A percentile compares a stretch with the other conserved stretches of the same genome.
Evolutionary conservation across 2,329 filamentous ascomycete genomes (phyloP).

Genomic region (Fusarium caatingaense): DNA sequence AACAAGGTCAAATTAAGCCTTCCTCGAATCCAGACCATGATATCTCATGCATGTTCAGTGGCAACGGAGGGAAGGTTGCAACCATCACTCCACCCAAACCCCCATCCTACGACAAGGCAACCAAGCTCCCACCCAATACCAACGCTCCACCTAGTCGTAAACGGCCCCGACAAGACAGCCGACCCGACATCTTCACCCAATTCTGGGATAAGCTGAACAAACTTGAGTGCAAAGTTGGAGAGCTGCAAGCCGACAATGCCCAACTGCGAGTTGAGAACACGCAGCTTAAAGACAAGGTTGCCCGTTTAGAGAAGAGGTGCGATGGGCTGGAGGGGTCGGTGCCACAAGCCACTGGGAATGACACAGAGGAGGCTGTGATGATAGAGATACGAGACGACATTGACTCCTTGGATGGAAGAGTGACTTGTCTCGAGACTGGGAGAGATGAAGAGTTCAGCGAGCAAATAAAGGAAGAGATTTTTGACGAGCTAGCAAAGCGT

Average conservation of each 20-base stretch:
- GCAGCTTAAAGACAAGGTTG: constrained; percentile 1
- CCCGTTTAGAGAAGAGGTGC: neutral
- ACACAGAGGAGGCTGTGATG: constrained; percentile 2
- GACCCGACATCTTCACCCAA: neutral
- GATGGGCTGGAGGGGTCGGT: neutral
- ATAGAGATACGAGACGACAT: constrained; percentile 24
- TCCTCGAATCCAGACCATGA: neutral
- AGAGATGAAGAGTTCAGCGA: constrained; percentile 1
- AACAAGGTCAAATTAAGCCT: constrained; percentile 1
- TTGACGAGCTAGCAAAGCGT: constrained; percentile 20
- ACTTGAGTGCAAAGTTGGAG: constrained; percentile 13
- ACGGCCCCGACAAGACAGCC: constrained; percentile 15
- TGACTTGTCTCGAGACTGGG: constrained; percentile 3
- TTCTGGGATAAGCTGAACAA: constrained; percentile 21
- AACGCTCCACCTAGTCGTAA: constrained; percentile 1
- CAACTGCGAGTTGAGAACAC: constrained; percentile 4
- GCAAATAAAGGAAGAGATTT: constrained; percentile 16
- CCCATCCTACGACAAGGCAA: constrained; percentile 9
- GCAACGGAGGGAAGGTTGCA: constrained; percentile 4
- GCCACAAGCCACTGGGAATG: neutral
- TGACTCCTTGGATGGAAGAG: constrained; percentile 2
- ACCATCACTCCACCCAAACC: neutral
- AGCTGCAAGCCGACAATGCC: constrained; percentile 8
- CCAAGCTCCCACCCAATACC: neutral
- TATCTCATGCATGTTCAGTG: constrained; percentile 10